Evolutionary conservation across 768 basidiomycete species (phyloP).

Genomic region (Crassisporium funariophilum): DNA sequence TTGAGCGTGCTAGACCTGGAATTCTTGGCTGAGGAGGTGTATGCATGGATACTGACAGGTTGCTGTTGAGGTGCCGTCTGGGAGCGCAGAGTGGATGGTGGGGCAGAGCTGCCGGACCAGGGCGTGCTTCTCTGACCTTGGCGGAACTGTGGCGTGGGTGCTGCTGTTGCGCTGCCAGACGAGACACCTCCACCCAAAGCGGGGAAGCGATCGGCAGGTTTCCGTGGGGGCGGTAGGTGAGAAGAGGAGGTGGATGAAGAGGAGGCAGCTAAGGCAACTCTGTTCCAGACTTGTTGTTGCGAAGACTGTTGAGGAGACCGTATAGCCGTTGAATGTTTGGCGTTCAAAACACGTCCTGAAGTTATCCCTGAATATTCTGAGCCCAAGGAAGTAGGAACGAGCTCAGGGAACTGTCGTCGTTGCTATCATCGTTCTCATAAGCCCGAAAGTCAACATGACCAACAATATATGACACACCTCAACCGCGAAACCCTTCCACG

Average conservation of each 20-base stretch:
- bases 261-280: constrained; percentile 81
- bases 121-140: constrained; percentile 58
- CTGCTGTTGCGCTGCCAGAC: constrained; percentile 17
- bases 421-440: constrained; percentile 49
- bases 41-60: constrained; percentile 5
- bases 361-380: constrained; percentile 78
- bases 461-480: constrained; percentile 53
- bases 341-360: constrained; percentile 81
- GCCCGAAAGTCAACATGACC: background rate
- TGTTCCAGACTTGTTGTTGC: constrained; percentile 77
- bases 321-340: constrained; percentile 71
- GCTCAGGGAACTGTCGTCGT: constrained; percentile 83
- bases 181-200: constrained; percentile 25
- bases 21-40: constrained; percentile 1
- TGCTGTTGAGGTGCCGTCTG: constrained; percentile 2
- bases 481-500: constrained; percentile 84
- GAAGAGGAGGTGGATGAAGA: constrained; percentile 35
- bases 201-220: constrained; percentile 37
- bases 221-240: constrained; percentile 19
- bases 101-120: constrained; percentile 50
- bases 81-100: constrained; percentile 20
- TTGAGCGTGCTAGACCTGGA: constrained; percentile 3
- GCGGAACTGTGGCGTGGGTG: constrained; percentile 37
- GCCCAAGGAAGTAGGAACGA: constrained; percentile 58
- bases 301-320: constrained; percentile 51